phyloP scores from a whole-genome alignment of 306 rosid species.

The Vicia sativa region DNA sequence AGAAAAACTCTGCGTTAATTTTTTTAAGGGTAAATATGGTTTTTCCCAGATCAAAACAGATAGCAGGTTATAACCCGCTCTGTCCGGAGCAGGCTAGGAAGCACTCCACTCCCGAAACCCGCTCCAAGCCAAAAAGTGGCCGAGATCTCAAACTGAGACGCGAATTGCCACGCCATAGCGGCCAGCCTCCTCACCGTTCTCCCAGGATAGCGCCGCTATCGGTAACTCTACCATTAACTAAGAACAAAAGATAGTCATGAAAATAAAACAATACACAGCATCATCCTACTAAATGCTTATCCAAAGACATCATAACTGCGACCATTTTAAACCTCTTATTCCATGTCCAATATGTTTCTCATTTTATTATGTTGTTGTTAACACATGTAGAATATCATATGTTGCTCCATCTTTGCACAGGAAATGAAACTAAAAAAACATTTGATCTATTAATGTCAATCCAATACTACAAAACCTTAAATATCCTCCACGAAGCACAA shows the following conservation, averaged over 20 bases:
- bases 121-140: no score
- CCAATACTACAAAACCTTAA: slow-evolving; percentile 23
- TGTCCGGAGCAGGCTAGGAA: no score
- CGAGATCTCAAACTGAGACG: no score
- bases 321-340: slow-evolving; percentile 38
- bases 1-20: no score
- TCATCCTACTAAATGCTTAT: slow-evolving; percentile 43
- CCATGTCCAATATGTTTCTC: slow-evolving; percentile 37
- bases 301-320: slow-evolving; percentile 22
- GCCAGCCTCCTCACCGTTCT: no score
- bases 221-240: no score
- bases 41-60: no score
- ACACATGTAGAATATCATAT: slow-evolving; percentile 39
- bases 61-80: no score
- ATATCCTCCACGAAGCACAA: slow-evolving; percentile 39
- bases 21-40: no score
- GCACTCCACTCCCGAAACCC: no score
- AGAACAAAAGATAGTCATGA: slow-evolving; percentile 6
- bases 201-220: no score
- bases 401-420: slow-evolving; percentile 38
- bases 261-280: slow-evolving; percentile 41
- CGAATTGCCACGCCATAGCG: no score
- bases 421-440: slow-evolving; percentile 26
- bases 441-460: slow-evolving; percentile 38
- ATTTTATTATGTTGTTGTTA: slow-evolving; percentile 40